Conservation (phyloP, 2,329 filamentous ascomycete genomes). For the Paecilomyces sp. region DNA sequence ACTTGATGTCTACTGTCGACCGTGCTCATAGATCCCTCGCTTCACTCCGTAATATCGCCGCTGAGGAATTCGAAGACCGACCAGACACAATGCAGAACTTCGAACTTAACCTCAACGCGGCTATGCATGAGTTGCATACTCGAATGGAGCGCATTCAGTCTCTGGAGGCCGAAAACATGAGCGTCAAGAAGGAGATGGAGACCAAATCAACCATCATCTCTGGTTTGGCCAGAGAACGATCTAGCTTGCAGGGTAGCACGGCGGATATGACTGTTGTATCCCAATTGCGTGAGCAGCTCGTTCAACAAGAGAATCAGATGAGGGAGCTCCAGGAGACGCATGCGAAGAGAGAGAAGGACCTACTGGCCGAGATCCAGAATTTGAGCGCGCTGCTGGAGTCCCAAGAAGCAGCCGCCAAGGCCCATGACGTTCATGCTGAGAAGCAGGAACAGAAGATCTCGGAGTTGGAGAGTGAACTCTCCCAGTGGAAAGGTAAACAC, state of each 20-base stretch:
- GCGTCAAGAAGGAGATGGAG: slow-evolving; percentile 92
- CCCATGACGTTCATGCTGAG: slow-evolving; percentile 21
- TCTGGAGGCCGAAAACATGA: slow-evolving; percentile 75
- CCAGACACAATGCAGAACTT: slow-evolving; percentile 88
- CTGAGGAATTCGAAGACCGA: slow-evolving; percentile 74
- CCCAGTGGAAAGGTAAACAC: slow-evolving; percentile 70
- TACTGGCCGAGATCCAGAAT: slow-evolving; percentile 62
- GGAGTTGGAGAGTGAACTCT: slow-evolving; percentile 64
- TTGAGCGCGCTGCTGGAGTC: slow-evolving; percentile 52
- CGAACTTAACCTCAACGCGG: slow-evolving; percentile 81
- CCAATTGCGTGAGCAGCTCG: slow-evolving; percentile 77
- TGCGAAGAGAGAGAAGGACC: slow-evolving; percentile 64
- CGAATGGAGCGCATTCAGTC: slow-evolving; percentile 86
- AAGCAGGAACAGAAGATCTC: slow-evolving; percentile 53
- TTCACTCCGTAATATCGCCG: slow-evolving; percentile 78
- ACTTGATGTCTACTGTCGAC: slow-evolving; percentile 70
- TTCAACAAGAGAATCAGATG: slow-evolving; percentile 78
- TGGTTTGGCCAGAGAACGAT: slow-evolving; percentile 84
- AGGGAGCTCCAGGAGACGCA: slow-evolving; percentile 66
- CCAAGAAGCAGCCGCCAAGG: slow-evolving; percentile 28
- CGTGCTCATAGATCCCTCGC: slow-evolving; percentile 87
- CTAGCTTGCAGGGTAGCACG: slow-evolving; percentile 71
- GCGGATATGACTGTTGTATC: slow-evolving; percentile 90
- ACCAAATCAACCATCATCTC: slow-evolving; percentile 93
- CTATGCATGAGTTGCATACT: slow-evolving; percentile 83